Conservation (phyloP, 1,284 basidiomycete genomes). For the Fomitopsis pinicola region DNA sequence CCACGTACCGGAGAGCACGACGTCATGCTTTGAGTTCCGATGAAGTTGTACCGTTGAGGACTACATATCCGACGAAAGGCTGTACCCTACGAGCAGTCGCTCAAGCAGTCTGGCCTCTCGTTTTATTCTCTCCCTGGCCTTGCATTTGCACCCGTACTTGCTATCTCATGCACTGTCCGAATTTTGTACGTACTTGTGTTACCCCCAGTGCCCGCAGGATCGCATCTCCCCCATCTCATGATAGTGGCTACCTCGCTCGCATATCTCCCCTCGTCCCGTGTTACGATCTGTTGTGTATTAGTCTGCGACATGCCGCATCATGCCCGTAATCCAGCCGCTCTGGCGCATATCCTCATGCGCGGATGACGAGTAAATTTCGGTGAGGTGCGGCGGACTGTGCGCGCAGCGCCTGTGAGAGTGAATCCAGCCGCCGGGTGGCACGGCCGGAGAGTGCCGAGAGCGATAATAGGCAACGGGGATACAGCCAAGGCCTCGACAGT, state of each 20-base stretch:
- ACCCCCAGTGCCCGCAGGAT: conserved; percentile 6
- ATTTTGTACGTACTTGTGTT: conserved; percentile 5
- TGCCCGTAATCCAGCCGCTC: neutral
- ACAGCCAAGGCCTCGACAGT: neutral
- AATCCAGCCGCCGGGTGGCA: neutral
- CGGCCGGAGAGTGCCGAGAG: conserved; percentile 8
- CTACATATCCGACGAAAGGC: conserved; percentile 12
- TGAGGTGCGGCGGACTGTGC: neutral
- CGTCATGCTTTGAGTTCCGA: conserved; percentile 39
- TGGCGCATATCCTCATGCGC: neutral
- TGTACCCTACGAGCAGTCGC: conserved; percentile 3
- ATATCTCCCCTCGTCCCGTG: conserved; percentile 1
- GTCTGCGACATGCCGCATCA: conserved; percentile 2
- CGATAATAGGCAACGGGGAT: conserved; percentile 9
- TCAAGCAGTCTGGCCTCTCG: neutral
- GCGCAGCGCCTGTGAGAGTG: neutral
- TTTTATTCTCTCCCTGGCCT: neutral
- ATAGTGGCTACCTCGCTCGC: conserved; percentile 1
- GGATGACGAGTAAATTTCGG: neutral
- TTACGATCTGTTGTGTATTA: conserved; percentile 8
- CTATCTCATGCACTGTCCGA: neutral
- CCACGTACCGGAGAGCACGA: conserved; percentile 36
- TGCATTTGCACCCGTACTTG: neutral
- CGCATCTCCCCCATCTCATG: neutral
- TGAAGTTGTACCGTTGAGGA: conserved; percentile 20